Base-by-base conservation (phyloP, 2,329 filamentous ascomycete species). In the Trichoderma brevicompactum region DNA sequence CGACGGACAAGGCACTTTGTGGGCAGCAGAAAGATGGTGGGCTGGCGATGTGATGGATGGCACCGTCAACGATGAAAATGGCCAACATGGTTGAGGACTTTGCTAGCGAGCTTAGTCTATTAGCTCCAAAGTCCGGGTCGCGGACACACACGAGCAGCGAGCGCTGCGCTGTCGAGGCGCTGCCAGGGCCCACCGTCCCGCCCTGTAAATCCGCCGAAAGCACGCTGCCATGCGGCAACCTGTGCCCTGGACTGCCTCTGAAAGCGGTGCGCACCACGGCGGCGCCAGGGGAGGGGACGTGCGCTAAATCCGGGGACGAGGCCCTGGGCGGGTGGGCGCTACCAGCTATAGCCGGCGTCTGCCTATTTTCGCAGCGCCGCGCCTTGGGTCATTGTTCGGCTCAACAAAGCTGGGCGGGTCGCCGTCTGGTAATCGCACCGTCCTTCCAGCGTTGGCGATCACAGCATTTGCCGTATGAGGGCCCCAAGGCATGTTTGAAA, bases 271-370 rank as follows among this genome's bases (percentile, higher is more conserved):
- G 17, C 17, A 13, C 54, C n/a, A 32, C 28, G 40, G 38, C 58
- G 58, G 58, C 44, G 23, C 23, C 23, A 28, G 23, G 23, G 23
- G 23, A 28, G 13, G 58, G 46, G 34, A 64, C 55, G 55, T 65
- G 63, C 44, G 53, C 55, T 65, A 40, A 50, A 62, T 53, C 59
- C 53, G 64, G 63, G 56, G 64, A 65, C 17, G 38, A 44, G 55
- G 19, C 56, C 43, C 44, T n/a, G 44, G 34, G 10, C 34, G 36
- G 10, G 43, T n/a, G 44, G 48, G 38, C 59, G 46, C 59, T 53
- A 52, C 10, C 59, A 46, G 40, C 44, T 49, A 32, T 61, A 63
- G 60, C 60, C 60, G 60, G 48, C 28, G 60, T 44, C 60, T 63
- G 60, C 49, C 60, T 54, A 36, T 38, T 46, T 23, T 44, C 28